Conservation (phyloP, 306 rosid species). For the Hylodesmum podocarpum region DNA sequence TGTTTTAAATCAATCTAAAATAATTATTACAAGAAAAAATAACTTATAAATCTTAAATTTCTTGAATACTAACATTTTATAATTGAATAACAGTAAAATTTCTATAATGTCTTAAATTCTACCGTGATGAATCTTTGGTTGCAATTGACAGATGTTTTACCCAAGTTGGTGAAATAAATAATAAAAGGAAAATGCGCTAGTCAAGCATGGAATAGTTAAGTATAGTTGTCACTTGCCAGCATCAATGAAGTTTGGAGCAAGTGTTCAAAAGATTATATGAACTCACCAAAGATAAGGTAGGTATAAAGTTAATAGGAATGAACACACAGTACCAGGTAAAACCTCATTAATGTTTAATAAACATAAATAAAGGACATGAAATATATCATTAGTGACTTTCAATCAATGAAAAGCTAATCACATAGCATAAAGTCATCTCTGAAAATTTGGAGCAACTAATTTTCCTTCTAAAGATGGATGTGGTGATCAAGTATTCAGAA, state of each 20-base stretch:
- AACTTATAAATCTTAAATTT: neutral
- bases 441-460: constrained; percentile 26
- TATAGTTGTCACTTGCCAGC: neutral
- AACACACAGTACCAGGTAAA: neutral
- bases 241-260: neutral
- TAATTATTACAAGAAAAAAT: too few species aligned
- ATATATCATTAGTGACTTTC: constrained; percentile 25
- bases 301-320: too few species aligned
- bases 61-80: neutral
- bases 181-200: too few species aligned
- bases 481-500: constrained; percentile 2
- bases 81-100: too few species aligned
- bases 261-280: neutral
- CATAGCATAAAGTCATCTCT: constrained; percentile 27
- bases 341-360: neutral
- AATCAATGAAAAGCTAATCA: constrained; percentile 26
- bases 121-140: neutral
- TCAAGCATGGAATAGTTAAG: neutral
- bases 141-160: neutral
- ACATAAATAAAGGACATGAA: constrained; percentile 14
- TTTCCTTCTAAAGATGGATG: neutral
- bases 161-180: neutral
- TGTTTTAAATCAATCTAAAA: too few species aligned
- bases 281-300: neutral
- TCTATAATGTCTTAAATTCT: too few species aligned